Percentiles rank a stretch among this genome's conserved stretches.
Evolutionary conservation across 2,329 filamentous ascomycete species (phyloP).

Genomic region (Aspergillus ochraceoroseus): DNA sequence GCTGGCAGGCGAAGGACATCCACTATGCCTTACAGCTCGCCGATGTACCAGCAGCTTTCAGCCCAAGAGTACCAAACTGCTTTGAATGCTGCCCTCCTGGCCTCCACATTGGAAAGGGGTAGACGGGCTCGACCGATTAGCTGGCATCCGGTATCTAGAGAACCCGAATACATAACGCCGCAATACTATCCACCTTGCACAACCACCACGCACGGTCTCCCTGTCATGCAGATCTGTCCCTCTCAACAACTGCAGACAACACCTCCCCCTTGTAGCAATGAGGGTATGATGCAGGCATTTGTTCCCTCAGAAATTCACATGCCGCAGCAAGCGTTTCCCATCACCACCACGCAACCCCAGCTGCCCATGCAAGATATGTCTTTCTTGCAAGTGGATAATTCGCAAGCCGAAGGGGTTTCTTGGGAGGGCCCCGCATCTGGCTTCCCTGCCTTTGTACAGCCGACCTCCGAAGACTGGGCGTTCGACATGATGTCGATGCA

Average conservation of each 20-base stretch:
- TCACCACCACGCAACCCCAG: slow-evolving; percentile 21
- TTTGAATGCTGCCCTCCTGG: slow-evolving; percentile 44
- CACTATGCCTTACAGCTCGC: slow-evolving; percentile 44
- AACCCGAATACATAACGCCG: slow-evolving; percentile 27
- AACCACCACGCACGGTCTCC: slow-evolving; percentile 19
- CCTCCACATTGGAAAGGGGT: slow-evolving; percentile 31
- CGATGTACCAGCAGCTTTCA: slow-evolving; percentile 38
- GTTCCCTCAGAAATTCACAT: slow-evolving; percentile 20
- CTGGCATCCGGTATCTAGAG: slow-evolving; percentile 64
- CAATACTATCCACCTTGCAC: slow-evolving; percentile 21
- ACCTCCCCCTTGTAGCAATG: slow-evolving; percentile 17
- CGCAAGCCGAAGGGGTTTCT: slow-evolving; percentile 26
- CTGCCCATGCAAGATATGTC: slow-evolving; percentile 23
- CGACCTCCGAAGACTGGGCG: slow-evolving; percentile 30
- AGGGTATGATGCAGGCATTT: slow-evolving; percentile 24
- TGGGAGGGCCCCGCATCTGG: slow-evolving; percentile 25
- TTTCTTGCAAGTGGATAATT: slow-evolving; percentile 23
- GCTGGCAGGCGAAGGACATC: slow-evolving; percentile 50
- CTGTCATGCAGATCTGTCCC: slow-evolving; percentile 18
- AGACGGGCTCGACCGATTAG: slow-evolving; percentile 59
- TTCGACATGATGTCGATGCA: slow-evolving; percentile 34
- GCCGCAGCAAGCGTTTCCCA: slow-evolving; percentile 23
- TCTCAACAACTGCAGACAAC: slow-evolving; percentile 21
- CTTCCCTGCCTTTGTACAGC: slow-evolving; percentile 22
- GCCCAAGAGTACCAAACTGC: slow-evolving; percentile 37